Base-by-base conservation (phyloP, 2,329 filamentous ascomycete genomes). In the Stemphylium lycopersici region DNA sequence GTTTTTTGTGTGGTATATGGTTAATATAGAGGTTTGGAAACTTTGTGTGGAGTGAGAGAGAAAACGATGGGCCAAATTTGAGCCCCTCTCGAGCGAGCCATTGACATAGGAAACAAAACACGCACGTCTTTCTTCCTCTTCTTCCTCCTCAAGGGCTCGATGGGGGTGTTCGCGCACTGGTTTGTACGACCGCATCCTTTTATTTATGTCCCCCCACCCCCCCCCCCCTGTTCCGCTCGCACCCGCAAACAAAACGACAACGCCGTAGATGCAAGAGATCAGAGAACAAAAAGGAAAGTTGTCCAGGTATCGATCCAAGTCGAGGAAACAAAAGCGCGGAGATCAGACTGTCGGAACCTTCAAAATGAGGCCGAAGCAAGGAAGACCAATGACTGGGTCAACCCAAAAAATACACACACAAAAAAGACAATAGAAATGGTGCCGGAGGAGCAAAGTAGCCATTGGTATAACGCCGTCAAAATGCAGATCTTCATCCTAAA, bases 401-500 rank as follows among this genome's bases (percentile, higher is more conserved):
- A 24, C 41, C 51, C 42, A 12, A 55, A 40, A 24, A 3, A 24
- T 41, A 38, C 45, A 55, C 48, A 52, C 15, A 20, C 37, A 52
- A 44, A 52, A 52, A 44, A 52, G 31, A 37, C 24, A 52, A 47
- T 37, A 50, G 37, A 45, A 52, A 52, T 52, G 45, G 32, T 50
- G 42, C 52, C 41, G 41, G 47, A 53, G 36, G 39, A 55, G 47
- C 47, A 48, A 48, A 43, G 38, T 53, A 53, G 44, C 45, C 24
- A 42, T 42, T 33, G n/a, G 43, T 39, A 38, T 38, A 55, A 55
- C 52, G 52, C 52, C 52, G 48, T 39, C 22, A 37, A 55, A 55
- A 55, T 55, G 52, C 52, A 55, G 47, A 45, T 55, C 48, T 52
- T 47, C 52, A 52, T 42, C 48, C 52, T 55, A 39, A 38, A 32